Conservation (phyloP, 805 yeast species). For the Brettanomyces sp. region DNA sequence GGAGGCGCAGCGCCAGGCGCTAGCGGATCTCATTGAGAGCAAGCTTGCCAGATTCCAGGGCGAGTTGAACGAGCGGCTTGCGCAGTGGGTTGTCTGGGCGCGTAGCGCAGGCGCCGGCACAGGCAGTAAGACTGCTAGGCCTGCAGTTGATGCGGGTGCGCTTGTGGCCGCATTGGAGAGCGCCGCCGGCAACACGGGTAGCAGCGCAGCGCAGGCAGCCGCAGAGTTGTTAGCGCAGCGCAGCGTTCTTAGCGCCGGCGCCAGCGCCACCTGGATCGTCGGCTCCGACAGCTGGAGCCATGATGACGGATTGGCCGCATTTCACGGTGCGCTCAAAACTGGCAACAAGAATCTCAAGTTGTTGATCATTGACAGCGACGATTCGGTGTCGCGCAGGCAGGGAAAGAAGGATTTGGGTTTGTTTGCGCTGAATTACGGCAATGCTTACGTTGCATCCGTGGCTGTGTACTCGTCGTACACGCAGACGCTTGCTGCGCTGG, state of each 20-base stretch:
- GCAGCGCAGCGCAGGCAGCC: slow-evolving; percentile 21
- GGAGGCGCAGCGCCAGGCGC: slow-evolving; percentile 39
- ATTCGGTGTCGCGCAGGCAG: slow-evolving; percentile 38
- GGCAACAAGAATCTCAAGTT: slow-evolving; percentile 65
- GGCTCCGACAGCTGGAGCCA: slow-evolving; percentile 96
- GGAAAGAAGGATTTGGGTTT: slow-evolving; percentile 90
- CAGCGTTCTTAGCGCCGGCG: slow-evolving; percentile 32
- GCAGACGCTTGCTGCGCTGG: slow-evolving; percentile 77
- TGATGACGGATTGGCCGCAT: slow-evolving; percentile 86
- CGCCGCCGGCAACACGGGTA: slow-evolving; percentile 16
- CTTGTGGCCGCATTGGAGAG: slow-evolving; percentile 21
- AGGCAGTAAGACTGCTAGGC: background rate
- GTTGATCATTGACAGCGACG: slow-evolving; percentile 81
- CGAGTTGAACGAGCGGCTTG: slow-evolving; percentile 44
- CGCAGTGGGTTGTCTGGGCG: slow-evolving; percentile 61
- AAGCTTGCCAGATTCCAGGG: slow-evolving; percentile 36
- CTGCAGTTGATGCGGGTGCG: background rate
- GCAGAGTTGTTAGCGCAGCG: slow-evolving; percentile 33
- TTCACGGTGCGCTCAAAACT: slow-evolving; percentile 72
- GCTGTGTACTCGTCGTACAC: slow-evolving; percentile 92
- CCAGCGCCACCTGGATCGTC: slow-evolving; percentile 65
- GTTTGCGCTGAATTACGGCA: slow-evolving; percentile 89
- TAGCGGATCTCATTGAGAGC: slow-evolving; percentile 36
- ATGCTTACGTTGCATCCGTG: slow-evolving; percentile 85
- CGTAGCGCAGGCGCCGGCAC: slow-evolving; percentile 25